Percentiles rank a stretch among this genome's conserved stretches.
Evolutionary conservation across 2,329 filamentous ascomycete species (phyloP).

Genomic region (Fusarium transvaalense): DNA sequence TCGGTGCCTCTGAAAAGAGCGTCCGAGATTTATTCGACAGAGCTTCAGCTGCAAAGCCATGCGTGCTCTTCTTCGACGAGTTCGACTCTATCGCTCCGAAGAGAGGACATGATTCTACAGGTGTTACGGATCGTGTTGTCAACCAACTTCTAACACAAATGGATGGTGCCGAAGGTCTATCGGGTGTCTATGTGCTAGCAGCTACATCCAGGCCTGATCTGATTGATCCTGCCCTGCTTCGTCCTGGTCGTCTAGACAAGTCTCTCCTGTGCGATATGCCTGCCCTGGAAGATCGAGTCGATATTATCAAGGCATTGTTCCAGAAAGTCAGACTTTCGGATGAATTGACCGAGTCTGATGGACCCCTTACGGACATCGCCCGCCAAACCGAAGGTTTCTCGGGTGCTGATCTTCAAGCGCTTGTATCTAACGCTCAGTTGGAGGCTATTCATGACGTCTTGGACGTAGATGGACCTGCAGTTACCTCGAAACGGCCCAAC

Average conservation of each 20-base stretch:
- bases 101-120: slow-evolving; percentile 94
- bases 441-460: slow-evolving; percentile 97
- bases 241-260: slow-evolving; percentile 94
- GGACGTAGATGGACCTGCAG: slow-evolving; percentile 64
- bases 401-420: slow-evolving; percentile 92
- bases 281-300: slow-evolving; percentile 80
- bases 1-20: slow-evolving; percentile 95
- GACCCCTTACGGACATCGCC: slow-evolving; percentile 79
- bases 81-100: slow-evolving; percentile 99
- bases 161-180: slow-evolving; percentile 96
- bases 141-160: slow-evolving; percentile 99
- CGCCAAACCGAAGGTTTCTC: slow-evolving; percentile 88
- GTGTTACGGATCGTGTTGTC: slow-evolving; percentile 98
- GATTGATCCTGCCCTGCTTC: slow-evolving; percentile 92
- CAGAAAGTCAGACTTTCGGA: slow-evolving; percentile 80
- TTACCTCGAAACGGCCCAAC: slow-evolving; percentile 51
- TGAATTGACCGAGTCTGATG: slow-evolving; percentile 69
- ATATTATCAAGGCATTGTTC: slow-evolving; percentile 89
- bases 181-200: slow-evolving; percentile 94
- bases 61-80: slow-evolving; percentile 97
- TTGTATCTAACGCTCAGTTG: slow-evolving; percentile 95
- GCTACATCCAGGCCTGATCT: slow-evolving; percentile 94
- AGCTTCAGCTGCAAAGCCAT: slow-evolving; percentile 89
- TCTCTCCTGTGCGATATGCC: slow-evolving; percentile 93
- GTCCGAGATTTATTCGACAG: slow-evolving; percentile 96